Conservation (phyloP, 805 yeast genomes). For the Cyberlindnera lachancei region DNA sequence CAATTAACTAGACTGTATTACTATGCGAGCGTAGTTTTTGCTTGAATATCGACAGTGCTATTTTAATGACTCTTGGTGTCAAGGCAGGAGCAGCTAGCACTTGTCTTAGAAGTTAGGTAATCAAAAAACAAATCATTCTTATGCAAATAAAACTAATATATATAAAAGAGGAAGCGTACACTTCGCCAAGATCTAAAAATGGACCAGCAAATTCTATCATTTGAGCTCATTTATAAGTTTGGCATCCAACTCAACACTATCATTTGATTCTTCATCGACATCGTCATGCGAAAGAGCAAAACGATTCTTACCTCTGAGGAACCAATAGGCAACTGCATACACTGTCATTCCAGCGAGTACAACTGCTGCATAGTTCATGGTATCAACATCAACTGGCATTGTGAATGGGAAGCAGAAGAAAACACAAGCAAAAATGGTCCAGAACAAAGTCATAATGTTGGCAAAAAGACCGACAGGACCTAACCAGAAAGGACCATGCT, state of each 20-base stretch:
- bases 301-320: conserved; percentile 27
- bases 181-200: too few species aligned
- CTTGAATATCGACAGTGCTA: too few species aligned
- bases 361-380: conserved; percentile 63
- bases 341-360: conserved; percentile 41
- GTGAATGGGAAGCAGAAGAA: conserved; percentile 60
- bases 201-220: neutral
- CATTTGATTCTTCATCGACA: conserved; percentile 1
- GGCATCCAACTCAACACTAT: too few species aligned
- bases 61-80: too few species aligned
- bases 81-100: too few species aligned
- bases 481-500: conserved; percentile 63
- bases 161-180: too few species aligned
- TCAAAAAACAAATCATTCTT: too few species aligned
- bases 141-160: too few species aligned
- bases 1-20: too few species aligned
- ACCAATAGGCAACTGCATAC: conserved; percentile 48
- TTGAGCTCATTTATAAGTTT: too few species aligned
- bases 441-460: conserved; percentile 42
- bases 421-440: conserved; percentile 53
- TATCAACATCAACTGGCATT: conserved; percentile 52
- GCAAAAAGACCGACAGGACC: conserved; percentile 46
- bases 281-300: conserved; percentile 23
- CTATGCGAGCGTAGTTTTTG: too few species aligned
- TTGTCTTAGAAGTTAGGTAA: too few species aligned